phyloP scores from a whole-genome alignment of 2,329 filamentous ascomycete species.

The Akanthomyces dipterigenus region DNA sequence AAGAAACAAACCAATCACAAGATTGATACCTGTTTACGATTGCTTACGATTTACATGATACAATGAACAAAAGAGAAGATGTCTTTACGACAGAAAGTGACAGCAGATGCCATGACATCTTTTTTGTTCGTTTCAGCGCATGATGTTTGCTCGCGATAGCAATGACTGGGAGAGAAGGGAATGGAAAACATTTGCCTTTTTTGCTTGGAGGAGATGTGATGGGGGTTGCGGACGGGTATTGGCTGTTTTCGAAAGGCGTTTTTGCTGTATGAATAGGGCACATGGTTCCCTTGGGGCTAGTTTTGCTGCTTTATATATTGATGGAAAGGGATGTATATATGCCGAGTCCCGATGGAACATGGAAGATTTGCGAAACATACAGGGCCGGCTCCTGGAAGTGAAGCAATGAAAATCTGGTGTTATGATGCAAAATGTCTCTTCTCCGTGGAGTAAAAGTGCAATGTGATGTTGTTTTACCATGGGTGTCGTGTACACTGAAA shows the following conservation, averaged over 20 bases:
- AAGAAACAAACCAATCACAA: neutral
- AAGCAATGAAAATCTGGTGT: neutral
- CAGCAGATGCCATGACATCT: neutral
- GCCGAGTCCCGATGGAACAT: neutral
- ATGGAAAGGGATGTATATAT: neutral
- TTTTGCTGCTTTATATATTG: neutral
- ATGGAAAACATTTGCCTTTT: neutral
- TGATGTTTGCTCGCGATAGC: neutral
- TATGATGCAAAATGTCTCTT: neutral
- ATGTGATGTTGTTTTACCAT: neutral
- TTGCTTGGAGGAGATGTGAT: neutral
- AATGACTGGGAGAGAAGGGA: neutral
- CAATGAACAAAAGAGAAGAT: neutral
- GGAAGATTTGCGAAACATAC: neutral
- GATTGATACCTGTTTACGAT: neutral
- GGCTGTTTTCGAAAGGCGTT: neutral
- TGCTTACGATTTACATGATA: constrained; percentile 5
- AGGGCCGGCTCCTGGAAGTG: constrained; percentile 4
- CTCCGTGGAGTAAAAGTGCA: neutral
- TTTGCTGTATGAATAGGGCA: neutral
- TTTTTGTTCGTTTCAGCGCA: neutral
- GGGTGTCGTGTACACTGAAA: neutral
- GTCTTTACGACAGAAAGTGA: neutral
- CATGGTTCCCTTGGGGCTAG: neutral
- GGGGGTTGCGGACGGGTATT: neutral